Evolutionary conservation across 2,329 filamentous ascomycete genomes (phyloP), one percentile per base, ranked within the genome.

Genomic region (Colletotrichum sp.): DNA sequence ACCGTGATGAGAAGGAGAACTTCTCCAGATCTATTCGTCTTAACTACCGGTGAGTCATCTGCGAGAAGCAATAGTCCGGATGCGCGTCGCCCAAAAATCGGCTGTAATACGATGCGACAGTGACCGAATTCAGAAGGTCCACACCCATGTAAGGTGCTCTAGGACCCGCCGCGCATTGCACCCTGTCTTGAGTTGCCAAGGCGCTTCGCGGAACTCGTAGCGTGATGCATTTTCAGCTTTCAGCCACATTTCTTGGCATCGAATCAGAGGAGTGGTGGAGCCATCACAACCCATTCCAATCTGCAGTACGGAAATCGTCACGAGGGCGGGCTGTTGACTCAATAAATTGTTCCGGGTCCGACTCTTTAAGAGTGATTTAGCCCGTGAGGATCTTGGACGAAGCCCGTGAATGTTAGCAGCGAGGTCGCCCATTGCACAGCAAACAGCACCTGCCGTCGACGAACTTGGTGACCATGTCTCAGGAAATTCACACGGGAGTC

Each of bases 131-230:
- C 1, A 52, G n/a, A 52, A 3, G 8, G 10, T 8, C 44, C 3
- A 8, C 10, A 12, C 10, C 44, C 10, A 24, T 21, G 10, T 1
- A 21, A 21, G 44, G 0, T 13, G 4, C n/a, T 21, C 12, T 0
- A 13, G n/a, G n/a, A 1, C 44, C 44, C 44, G 44, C 44, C n/a
- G n/a, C 16, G n/a, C 44, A 52, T 21, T 21, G n/a, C 44, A 52
- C 44, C 44, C n/a, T 52, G n/a, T 13, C 10, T 52, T 49, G 6
- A 21, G 3, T 52, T 0, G 44, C 44, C 44, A 52, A 52, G 44
- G n/a, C n/a, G 44, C n/a, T 52, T 52, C 44, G n/a, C 44, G 12
- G 44, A 52, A 52, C 1, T 52, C 6, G 12, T 52, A 52, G n/a
- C 44, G 44, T 52, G 44, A 21, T 52, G n/a, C n/a, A 21, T 52